These are phyloP conservation scores for Bimuria novae-zelandiae DNA, from an alignment of 2,329 filamentous ascomycete genomes.

Conservation along the genomic window DNA sequence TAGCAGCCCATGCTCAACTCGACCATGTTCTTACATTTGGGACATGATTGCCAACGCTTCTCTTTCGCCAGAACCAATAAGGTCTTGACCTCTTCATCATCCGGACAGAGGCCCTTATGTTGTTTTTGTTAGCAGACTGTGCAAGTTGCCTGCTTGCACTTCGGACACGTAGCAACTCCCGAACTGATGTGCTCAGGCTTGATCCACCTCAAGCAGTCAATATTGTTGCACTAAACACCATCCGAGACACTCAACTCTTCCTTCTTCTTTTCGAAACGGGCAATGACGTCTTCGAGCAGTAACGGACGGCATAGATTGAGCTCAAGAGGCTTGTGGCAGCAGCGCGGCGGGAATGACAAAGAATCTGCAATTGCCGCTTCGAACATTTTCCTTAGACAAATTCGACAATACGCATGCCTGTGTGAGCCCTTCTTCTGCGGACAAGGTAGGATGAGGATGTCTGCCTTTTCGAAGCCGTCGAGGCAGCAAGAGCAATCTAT, in stretches of 20 bases:
- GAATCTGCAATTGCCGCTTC: constrained; percentile 18
- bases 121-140: constrained; percentile 13
- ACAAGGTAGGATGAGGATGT: constrained; percentile 12
- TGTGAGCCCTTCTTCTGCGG: not conserved
- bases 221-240: constrained; percentile 20
- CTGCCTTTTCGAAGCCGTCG: not conserved
- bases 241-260: constrained; percentile 21
- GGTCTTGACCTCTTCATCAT: constrained; percentile 13
- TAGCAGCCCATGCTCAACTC: constrained; percentile 18
- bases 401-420: constrained; percentile 24
- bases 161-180: constrained; percentile 10
- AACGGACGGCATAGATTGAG: constrained; percentile 9
- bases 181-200: constrained; percentile 10
- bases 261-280: constrained; percentile 11
- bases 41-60: constrained; percentile 20
- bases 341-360: constrained; percentile 27
- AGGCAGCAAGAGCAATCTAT: not conserved
- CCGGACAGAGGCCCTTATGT: constrained; percentile 17
- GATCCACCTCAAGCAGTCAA: constrained; percentile 17
- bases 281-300: constrained; percentile 6
- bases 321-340: constrained; percentile 22
- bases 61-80: constrained; percentile 16
- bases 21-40: constrained; percentile 21
- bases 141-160: constrained; percentile 16
- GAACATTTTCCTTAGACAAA: constrained; percentile 24